Conservation (phyloP, 2,329 filamentous ascomycete genomes). For the Clarireedia monteithiana region DNA sequence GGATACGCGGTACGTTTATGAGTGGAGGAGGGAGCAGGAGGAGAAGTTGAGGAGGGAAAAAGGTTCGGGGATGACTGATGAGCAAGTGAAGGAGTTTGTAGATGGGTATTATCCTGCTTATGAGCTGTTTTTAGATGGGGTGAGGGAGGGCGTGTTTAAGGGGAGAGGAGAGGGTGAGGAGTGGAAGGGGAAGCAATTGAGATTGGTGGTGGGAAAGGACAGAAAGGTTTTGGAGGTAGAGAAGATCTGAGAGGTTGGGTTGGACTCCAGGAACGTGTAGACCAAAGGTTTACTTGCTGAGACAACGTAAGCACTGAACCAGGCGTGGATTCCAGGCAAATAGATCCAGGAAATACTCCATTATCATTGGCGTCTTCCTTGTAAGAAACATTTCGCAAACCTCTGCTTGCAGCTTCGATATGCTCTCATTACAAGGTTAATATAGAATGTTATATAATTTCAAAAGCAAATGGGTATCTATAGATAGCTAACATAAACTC, state of each 20-base stretch:
- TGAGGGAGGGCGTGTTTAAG: constrained; percentile 41
- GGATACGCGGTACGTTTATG: constrained; percentile 55
- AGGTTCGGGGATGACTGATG: constrained; percentile 57
- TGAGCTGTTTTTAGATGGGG: constrained; percentile 43
- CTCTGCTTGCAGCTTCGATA: not conserved
- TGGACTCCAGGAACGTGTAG: not conserved
- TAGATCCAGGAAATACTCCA: not conserved
- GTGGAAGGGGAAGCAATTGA: constrained; percentile 38
- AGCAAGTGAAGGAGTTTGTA: constrained; percentile 57
- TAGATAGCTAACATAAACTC: constrained; percentile 4
- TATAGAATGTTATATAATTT: not conserved
- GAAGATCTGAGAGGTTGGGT: constrained; percentile 13
- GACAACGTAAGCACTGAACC: not conserved
- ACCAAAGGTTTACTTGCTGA: too few relatives aligned
- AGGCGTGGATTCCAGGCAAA: not conserved
- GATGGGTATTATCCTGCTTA: constrained; percentile 50
- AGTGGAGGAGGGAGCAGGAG: constrained; percentile 62
- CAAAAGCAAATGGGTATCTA: constrained; percentile 13
- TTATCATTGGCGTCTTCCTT: not conserved
- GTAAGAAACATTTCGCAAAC: not conserved
- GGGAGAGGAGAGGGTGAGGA: constrained; percentile 11
- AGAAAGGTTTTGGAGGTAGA: constrained; percentile 35
- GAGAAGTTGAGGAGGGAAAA: constrained; percentile 45
- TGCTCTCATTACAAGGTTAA: not conserved
- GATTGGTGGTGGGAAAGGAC: constrained; percentile 41